A percentile compares a stretch with the other conserved stretches of the same genome.
Evolutionary conservation across 2,329 filamentous ascomycete species (phyloP).

Genomic region (Neonectria punicea): DNA sequence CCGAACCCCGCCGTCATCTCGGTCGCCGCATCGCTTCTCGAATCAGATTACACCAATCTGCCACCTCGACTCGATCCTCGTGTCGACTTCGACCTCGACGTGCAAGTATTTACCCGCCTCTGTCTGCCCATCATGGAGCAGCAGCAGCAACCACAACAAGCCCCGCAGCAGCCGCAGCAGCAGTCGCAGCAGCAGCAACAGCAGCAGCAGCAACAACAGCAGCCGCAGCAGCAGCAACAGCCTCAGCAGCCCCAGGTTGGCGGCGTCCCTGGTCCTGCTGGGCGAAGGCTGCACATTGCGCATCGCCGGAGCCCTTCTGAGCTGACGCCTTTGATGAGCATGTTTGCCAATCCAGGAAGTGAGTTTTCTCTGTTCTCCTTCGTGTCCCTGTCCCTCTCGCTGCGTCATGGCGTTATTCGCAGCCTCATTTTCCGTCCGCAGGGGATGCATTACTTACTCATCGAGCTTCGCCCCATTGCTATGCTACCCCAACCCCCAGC

Average conservation of each 20-base stretch:
- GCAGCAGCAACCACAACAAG: constrained; percentile 41
- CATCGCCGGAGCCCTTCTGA: constrained; percentile 97
- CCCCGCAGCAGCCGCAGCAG: constrained; percentile 32
- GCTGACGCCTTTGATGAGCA: constrained; percentile 97
- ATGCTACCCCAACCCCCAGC: neutral
- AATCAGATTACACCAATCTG: constrained; percentile 38
- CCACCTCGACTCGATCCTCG: constrained; percentile 29
- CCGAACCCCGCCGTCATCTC: constrained; percentile 38
- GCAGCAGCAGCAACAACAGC: constrained; percentile 69
- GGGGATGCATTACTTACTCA: neutral
- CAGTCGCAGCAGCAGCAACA: constrained; percentile 52
- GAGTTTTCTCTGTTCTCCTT: constrained; percentile 52
- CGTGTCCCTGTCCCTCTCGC: neutral
- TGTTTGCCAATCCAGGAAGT: constrained; percentile 75
- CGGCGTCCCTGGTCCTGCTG: constrained; percentile 77
- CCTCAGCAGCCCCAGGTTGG: constrained; percentile 61
- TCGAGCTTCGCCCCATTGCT: neutral
- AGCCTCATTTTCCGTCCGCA: neutral
- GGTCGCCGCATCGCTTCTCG: constrained; percentile 36
- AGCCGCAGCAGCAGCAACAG: constrained; percentile 56
- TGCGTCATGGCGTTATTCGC: neutral
- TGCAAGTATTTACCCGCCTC: constrained; percentile 47
- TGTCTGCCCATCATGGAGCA: constrained; percentile 68
- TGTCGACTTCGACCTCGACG: constrained; percentile 51
- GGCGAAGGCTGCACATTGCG: constrained; percentile 94